phyloP scores from a whole-genome alignment of 352 stramenopile species.

The Phytopythium cucurbitacearum region DNA sequence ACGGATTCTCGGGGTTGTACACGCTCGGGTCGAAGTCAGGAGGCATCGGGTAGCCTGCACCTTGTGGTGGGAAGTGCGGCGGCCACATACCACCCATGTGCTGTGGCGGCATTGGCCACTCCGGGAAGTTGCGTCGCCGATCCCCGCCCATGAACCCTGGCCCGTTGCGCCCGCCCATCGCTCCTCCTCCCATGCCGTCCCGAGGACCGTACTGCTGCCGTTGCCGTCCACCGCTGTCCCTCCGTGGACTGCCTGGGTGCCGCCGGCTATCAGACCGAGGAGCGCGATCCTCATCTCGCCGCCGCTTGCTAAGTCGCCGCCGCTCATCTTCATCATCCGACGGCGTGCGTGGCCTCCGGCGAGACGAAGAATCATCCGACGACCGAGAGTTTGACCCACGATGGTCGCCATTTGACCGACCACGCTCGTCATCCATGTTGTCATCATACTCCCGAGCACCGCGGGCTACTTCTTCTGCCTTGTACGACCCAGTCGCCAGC shows the following conservation, averaged over 20 bases:
- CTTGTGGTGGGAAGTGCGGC: constrained; percentile 43
- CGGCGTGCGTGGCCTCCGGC: constrained; percentile 25
- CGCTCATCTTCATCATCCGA: constrained; percentile 61
- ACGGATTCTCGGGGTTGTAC: constrained; percentile 62
- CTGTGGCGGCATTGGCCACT: constrained; percentile 64
- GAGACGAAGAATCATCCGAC: constrained; percentile 19
- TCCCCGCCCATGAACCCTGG: constrained; percentile 25
- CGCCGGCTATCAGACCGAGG: constrained; percentile 23
- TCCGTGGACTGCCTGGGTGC: constrained; percentile 30
- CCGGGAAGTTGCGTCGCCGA: constrained; percentile 54
- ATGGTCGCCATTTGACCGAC: constrained; percentile 8
- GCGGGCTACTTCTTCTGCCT: constrained; percentile 9
- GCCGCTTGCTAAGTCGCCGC: constrained; percentile 47
- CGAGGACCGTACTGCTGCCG: constrained; percentile 23
- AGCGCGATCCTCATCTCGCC: constrained; percentile 47
- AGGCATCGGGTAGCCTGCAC: constrained; percentile 33
- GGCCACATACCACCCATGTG: constrained; percentile 59
- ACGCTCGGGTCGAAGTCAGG: constrained; percentile 62
- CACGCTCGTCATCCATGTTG: constrained; percentile 10
- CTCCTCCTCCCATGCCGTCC: constrained; percentile 18
- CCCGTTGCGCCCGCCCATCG: constrained; percentile 16
- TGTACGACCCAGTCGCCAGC: constrained; percentile 59
- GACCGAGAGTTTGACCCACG: neutral
- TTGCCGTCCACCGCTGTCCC: constrained; percentile 11
- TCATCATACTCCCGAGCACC: constrained; percentile 5